Percentiles rank a stretch among this genome's conserved stretches.
Conservation (phyloP, 2,329 filamentous ascomycete species). For the Parascedosporium putredinis region DNA sequence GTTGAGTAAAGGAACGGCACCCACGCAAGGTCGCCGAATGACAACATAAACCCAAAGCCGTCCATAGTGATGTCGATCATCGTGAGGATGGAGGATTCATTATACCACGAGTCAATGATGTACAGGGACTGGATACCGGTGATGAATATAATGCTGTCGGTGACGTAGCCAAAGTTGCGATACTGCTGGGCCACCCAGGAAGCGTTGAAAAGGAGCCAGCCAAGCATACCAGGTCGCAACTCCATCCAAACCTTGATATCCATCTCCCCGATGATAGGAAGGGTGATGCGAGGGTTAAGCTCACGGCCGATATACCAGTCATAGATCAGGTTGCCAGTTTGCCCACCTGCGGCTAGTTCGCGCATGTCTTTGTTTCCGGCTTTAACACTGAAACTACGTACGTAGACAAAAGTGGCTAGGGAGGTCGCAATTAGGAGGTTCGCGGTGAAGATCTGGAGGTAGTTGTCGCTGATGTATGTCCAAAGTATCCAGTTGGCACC, state of each 20-base stretch:
- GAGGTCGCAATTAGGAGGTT: constrained; percentile 68
- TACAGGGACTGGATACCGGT: constrained; percentile 72
- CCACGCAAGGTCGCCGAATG: constrained; percentile 89
- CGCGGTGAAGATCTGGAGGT: constrained; percentile 71
- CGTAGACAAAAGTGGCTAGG: constrained; percentile 70
- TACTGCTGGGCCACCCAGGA: constrained; percentile 84
- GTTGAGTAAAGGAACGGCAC: constrained; percentile 81
- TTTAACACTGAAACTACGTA: constrained; percentile 72
- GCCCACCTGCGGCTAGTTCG: constrained; percentile 71
- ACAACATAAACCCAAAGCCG: constrained; percentile 90
- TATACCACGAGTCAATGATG: constrained; percentile 73
- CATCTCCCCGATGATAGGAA: constrained; percentile 73
- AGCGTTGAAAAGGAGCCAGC: constrained; percentile 78
- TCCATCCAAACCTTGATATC: constrained; percentile 89
- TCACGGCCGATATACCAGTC: constrained; percentile 97
- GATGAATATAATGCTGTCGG: constrained; percentile 76
- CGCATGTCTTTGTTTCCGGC: constrained; percentile 61
- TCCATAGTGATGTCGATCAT: constrained; percentile 92
- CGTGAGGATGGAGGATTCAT: constrained; percentile 80
- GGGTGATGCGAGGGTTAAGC: constrained; percentile 73
- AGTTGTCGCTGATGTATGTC: constrained; percentile 90
- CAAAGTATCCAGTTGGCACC: constrained; percentile 79
- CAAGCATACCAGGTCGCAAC: constrained; percentile 81
- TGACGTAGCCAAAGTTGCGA: constrained; percentile 69
- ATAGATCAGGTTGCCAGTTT: constrained; percentile 76